These are phyloP conservation scores for Pouteria glomerata DNA, from an alignment of 148 eudicot species.

Conservation along the genomic window DNA sequence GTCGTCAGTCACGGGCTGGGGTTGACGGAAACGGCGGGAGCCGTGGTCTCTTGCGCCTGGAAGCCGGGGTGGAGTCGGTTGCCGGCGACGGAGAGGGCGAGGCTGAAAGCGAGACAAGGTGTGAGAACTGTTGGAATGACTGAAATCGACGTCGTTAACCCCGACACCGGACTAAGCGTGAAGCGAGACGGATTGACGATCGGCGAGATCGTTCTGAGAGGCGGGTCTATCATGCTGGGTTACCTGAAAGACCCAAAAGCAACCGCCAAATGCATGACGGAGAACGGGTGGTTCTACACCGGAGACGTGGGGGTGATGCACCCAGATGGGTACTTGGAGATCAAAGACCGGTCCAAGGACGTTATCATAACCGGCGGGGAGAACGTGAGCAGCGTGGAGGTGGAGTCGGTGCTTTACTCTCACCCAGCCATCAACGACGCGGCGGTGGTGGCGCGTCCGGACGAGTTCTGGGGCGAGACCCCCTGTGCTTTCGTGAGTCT, in stretches of 20 bases:
- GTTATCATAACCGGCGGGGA: too few relatives aligned
- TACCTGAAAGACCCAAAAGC: slow-evolving; percentile 46
- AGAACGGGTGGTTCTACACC: slow-evolving; percentile 69
- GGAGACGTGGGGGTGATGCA: slow-evolving; percentile 68
- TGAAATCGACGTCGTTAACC: slow-evolving; percentile 43
- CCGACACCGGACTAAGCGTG: slow-evolving; percentile 34
- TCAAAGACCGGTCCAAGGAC: too few relatives aligned
- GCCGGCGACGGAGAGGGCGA: slow-evolving; percentile 30
- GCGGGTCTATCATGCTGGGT: slow-evolving; percentile 56
- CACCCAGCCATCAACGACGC: slow-evolving; percentile 45
- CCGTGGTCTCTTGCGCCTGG: slow-evolving; percentile 41
- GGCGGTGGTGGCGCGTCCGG: slow-evolving; percentile 51
- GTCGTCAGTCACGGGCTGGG: slow-evolving; percentile 41
- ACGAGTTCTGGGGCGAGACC: slow-evolving; percentile 45
- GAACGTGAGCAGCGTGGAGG: slow-evolving; percentile 63
- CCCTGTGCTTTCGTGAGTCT: slow-evolving; percentile 46
- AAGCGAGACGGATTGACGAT: slow-evolving; percentile 37
- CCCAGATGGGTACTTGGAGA: too few relatives aligned
- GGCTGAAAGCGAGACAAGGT: slow-evolving; percentile 51
- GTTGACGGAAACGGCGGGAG: slow-evolving; percentile 32
- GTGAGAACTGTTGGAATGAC: slow-evolving; percentile 40
- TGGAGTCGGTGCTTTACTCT: slow-evolving; percentile 36
- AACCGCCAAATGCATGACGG: slow-evolving; percentile 33
- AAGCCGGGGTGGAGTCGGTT: slow-evolving; percentile 28
- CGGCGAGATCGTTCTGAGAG: slow-evolving; percentile 53